These are phyloP conservation scores for Kluyveromyces nonfermentans DNA, from an alignment of 805 yeast genomes.

Conservation along the genomic window DNA sequence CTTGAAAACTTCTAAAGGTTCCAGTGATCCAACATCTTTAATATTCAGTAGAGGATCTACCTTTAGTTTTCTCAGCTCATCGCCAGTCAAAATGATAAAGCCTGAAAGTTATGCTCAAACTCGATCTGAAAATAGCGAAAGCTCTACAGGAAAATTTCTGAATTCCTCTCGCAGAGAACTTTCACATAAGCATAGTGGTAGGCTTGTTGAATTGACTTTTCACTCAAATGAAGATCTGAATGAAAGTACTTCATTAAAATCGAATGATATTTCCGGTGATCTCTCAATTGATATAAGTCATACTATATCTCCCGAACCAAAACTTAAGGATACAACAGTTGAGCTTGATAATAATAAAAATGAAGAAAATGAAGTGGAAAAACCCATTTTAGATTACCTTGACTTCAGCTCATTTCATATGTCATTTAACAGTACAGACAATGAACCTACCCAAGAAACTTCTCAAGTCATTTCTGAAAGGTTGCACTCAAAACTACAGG, in stretches of 20 bases:
- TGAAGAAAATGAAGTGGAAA: neutral
- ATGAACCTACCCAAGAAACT: neutral
- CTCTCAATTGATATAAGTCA: neutral
- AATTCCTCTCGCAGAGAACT: neutral
- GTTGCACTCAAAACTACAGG: neutral
- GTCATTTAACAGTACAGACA: constrained; percentile 19
- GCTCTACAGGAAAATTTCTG: constrained; percentile 9
- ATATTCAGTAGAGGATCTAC: neutral
- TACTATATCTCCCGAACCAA: neutral
- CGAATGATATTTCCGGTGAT: constrained; percentile 6
- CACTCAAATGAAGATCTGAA: constrained; percentile 18
- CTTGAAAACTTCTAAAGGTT: neutral
- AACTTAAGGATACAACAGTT: constrained; percentile 6
- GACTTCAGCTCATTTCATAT: constrained; percentile 28
- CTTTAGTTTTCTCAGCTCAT: constrained; percentile 17
- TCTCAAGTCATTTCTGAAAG: neutral
- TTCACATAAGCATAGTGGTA: constrained; percentile 9
- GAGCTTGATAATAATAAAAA: constrained; percentile 1
- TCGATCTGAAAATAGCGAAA: constrained; percentile 11
- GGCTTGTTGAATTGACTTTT: constrained; percentile 17
- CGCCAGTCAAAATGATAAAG: constrained; percentile 15
- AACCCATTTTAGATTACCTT: constrained; percentile 15
- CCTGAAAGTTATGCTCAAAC: constrained; percentile 1
- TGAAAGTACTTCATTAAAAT: constrained; percentile 8
- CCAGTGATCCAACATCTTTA: neutral